These are phyloP conservation scores for Ceratobasidium sp. DNA, from an alignment of 1,284 basidiomycete genomes.

Conservation along the genomic window DNA sequence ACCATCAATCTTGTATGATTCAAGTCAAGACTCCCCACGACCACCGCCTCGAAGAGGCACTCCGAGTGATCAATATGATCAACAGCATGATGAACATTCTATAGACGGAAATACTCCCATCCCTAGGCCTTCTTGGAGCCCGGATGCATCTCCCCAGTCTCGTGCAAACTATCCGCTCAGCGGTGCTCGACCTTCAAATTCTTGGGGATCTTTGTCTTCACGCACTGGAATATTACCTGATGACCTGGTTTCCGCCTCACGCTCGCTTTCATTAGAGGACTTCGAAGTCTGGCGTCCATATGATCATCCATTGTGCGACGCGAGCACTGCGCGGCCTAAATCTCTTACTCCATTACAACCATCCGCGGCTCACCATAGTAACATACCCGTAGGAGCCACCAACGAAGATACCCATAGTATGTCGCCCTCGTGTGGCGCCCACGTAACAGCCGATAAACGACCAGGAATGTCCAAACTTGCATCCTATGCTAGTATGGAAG, in stretches of 20 bases:
- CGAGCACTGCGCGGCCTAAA: not conserved
- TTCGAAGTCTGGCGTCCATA: not conserved
- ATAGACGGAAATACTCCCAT: not conserved
- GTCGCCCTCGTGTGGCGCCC: not conserved
- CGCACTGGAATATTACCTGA: not conserved
- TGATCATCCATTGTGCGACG: not conserved
- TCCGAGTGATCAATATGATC: not conserved
- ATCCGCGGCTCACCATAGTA: too few species aligned
- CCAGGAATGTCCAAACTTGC: conserved; percentile 21
- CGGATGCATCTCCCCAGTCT: not conserved
- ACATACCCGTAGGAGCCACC: too few species aligned
- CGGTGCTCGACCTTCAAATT: conserved; percentile 21
- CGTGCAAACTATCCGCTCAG: conserved; percentile 4
- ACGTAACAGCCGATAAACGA: not conserved
- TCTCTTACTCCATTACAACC: not conserved
- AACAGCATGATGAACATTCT: not conserved
- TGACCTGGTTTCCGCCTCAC: conserved; percentile 25
- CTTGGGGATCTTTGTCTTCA: conserved; percentile 22
- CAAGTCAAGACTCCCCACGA: conserved; percentile 5
- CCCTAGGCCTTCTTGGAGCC: conserved; percentile 27
- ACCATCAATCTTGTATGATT: not conserved
- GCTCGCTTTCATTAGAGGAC: conserved; percentile 36
- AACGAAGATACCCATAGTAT: too few species aligned
- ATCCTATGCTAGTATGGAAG: conserved; percentile 11
- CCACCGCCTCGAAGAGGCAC: not conserved